These are phyloP conservation scores for Malassezia japonica DNA, from an alignment of 1,284 basidiomycete genomes.

Conservation along the genomic window DNA sequence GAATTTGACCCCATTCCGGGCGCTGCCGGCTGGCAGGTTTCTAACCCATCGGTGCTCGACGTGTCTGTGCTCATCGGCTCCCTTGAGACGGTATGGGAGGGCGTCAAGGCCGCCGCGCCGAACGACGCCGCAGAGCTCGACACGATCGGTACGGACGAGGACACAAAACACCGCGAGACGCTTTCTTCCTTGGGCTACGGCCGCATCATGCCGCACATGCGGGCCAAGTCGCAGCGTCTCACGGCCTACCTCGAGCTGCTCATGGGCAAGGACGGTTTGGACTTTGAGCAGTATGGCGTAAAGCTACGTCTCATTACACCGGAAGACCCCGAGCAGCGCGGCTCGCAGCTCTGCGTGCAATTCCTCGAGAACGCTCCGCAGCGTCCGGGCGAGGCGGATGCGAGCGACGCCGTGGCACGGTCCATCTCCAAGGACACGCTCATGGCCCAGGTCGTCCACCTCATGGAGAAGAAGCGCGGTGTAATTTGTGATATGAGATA, in stretches of 20 bases:
- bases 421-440: slow-evolving; percentile 26
- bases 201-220: slow-evolving; percentile 33
- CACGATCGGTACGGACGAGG: neutral
- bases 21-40: slow-evolving; percentile 89
- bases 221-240: slow-evolving; percentile 28
- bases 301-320: slow-evolving; percentile 34
- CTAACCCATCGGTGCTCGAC: slow-evolving; percentile 76
- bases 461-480: slow-evolving; percentile 28
- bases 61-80: slow-evolving; percentile 50
- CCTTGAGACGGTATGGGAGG: slow-evolving; percentile 19
- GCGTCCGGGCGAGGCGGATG: neutral
- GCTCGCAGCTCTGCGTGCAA: slow-evolving; percentile 36
- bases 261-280: slow-evolving; percentile 26
- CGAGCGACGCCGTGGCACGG: slow-evolving; percentile 22
- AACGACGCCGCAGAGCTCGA: neutral
- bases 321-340: slow-evolving; percentile 27
- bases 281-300: slow-evolving; percentile 20
- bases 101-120: neutral
- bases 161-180: neutral
- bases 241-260: slow-evolving; percentile 38
- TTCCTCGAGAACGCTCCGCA: slow-evolving; percentile 20
- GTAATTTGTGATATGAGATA: slow-evolving; percentile 37
- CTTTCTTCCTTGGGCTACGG: slow-evolving; percentile 22
- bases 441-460: slow-evolving; percentile 22
- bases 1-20: slow-evolving; percentile 72